phyloP scores from a whole-genome alignment of 2,329 filamentous ascomycete genomes.

The Polytolypa hystricis region DNA sequence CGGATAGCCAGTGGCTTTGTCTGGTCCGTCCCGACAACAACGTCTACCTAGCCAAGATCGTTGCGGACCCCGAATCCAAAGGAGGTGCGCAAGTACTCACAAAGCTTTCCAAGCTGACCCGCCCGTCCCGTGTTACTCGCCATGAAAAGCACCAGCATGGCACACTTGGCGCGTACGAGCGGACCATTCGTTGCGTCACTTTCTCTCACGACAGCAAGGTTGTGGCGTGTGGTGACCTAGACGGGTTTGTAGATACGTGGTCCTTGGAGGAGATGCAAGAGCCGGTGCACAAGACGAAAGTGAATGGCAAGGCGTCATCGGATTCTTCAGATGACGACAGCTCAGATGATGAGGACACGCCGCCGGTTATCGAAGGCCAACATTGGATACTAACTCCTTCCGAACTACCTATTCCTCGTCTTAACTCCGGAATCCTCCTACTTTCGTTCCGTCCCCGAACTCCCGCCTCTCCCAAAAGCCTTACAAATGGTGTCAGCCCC shows the following conservation, averaged over 20 bases:
- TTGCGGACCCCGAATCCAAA: conserved; percentile 27
- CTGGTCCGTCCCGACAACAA: conserved; percentile 50
- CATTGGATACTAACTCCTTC: conserved; percentile 67
- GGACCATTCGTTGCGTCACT: conserved; percentile 59
- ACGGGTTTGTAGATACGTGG: conserved; percentile 83
- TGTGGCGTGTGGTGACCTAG: conserved; percentile 67
- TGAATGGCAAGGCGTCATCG: conserved; percentile 25
- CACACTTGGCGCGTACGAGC: conserved; percentile 63
- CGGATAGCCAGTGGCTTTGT: conserved; percentile 36
- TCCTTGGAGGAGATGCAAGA: conserved; percentile 52
- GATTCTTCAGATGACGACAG: conserved; percentile 38
- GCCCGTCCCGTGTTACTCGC: conserved; percentile 23
- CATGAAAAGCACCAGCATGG: conserved; percentile 46
- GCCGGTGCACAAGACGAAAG: conserved; percentile 22
- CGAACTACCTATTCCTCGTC: conserved; percentile 56
- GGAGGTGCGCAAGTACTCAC: conserved; percentile 33
- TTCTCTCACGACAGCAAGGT: conserved; percentile 76
- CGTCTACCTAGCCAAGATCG: conserved; percentile 43
- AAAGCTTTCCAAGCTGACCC: conserved; percentile 32
- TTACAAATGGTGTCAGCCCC: conserved; percentile 34
- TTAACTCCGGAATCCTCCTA: conserved; percentile 53
- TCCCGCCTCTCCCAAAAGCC: conserved; percentile 14
- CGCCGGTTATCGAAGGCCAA: conserved; percentile 45
- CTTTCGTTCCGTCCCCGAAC: conserved; percentile 53
- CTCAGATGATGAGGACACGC: conserved; percentile 34